phyloP scores from a whole-genome alignment of 495 filamentous ascomycete genomes.

The Talaromyces nanjingensis region DNA sequence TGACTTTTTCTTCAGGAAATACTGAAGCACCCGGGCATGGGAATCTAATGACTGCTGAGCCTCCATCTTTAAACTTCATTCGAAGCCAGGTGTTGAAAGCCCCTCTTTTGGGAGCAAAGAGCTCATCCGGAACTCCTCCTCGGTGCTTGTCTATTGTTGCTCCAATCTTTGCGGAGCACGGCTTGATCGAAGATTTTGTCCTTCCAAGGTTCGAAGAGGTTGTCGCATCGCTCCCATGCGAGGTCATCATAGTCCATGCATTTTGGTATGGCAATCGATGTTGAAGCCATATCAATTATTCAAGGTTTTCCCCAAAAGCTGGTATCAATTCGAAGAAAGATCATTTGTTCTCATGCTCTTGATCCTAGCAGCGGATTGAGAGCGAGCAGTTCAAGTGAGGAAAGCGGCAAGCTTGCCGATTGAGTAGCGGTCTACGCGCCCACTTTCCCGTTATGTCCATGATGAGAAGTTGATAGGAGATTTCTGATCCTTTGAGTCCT shows the following conservation, averaged over 20 bases:
- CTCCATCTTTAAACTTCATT: slow-evolving; percentile 9
- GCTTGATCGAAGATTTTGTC: slow-evolving; percentile 12
- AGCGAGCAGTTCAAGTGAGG: no score
- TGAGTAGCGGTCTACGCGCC: neutral
- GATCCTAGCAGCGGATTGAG: no score
- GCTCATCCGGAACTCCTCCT: slow-evolving; percentile 12
- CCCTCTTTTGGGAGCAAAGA: slow-evolving; percentile 16
- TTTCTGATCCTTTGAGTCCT: no score
- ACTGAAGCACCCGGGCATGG: slow-evolving; percentile 13
- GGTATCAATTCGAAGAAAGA: no score
- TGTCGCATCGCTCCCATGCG: slow-evolving; percentile 15
- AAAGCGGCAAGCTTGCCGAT: neutral
- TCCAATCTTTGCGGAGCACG: slow-evolving; percentile 11
- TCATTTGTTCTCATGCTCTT: no score
- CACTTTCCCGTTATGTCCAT: neutral
- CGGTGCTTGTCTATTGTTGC: slow-evolving; percentile 11
- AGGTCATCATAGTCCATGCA: slow-evolving; percentile 14
- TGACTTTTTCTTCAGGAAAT: slow-evolving; percentile 31
- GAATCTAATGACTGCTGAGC: slow-evolving; percentile 12
- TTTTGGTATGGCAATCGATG: slow-evolving; percentile 7
- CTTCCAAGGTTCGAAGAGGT: slow-evolving; percentile 13
- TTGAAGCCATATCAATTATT: slow-evolving; percentile 1
- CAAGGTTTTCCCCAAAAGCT: neutral
- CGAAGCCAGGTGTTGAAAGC: slow-evolving; percentile 14
- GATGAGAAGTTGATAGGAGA: no score